A percentile compares a stretch with the other conserved stretches of the same genome.
Conservation (phyloP, 495 filamentous ascomycete species). For the Cercophora samala region DNA sequence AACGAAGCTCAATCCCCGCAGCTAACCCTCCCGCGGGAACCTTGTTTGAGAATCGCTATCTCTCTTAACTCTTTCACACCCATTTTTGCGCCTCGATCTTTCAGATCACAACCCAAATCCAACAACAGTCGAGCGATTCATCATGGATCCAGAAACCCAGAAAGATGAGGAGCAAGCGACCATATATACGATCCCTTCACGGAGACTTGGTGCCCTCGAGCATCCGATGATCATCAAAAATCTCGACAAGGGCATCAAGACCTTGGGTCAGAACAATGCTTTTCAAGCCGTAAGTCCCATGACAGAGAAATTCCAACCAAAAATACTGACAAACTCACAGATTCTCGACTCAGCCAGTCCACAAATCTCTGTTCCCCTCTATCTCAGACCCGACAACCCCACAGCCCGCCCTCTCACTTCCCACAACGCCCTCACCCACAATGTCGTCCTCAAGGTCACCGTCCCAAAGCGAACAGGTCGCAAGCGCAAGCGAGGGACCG, state of each 20-base stretch:
- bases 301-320: not conserved
- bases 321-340: conserved; percentile 22
- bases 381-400: conserved; percentile 73
- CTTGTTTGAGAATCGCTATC: conserved; percentile 2
- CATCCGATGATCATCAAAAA: conserved; percentile 83
- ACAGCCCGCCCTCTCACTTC: conserved; percentile 72
- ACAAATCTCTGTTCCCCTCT: conserved; percentile 53
- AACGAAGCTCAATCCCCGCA: not conserved
- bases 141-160: conserved; percentile 14
- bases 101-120: not conserved
- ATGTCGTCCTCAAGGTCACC: conserved; percentile 80
- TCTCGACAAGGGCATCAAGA: conserved; percentile 74
- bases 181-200: conserved; percentile 53
- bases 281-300: conserved; percentile 58
- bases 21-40: not conserved
- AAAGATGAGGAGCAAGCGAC: conserved; percentile 33
- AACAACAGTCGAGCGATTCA: not conserved
- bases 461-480: conserved; percentile 83
- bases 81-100: not conserved
- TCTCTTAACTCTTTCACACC: not conserved
- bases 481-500: conserved; percentile 71
- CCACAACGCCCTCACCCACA: conserved; percentile 64
- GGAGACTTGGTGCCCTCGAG: conserved; percentile 72
- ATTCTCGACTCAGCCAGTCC: conserved; percentile 38
- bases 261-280: conserved; percentile 64